Conservation (phyloP, 2,329 filamentous ascomycete species). For the Arthrobotrys pseudoclavata region DNA sequence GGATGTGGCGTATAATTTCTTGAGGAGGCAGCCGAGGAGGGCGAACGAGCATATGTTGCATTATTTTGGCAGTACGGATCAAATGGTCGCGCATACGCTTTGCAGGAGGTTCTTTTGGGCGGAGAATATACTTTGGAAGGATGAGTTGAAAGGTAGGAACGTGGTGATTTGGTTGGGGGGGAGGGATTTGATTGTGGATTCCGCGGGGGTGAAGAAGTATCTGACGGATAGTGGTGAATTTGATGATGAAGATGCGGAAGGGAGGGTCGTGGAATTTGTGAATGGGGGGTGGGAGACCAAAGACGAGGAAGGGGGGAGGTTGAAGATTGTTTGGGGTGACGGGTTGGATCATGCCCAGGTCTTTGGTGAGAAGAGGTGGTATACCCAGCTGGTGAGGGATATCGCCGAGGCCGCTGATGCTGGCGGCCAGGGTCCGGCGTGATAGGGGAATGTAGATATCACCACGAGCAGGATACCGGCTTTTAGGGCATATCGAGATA, state of each 20-base stretch:
- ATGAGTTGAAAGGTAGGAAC: conserved; percentile 69
- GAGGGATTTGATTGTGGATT: conserved; percentile 66
- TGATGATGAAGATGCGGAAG: conserved; percentile 61
- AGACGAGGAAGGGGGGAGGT: conserved; percentile 66
- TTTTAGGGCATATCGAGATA: conserved; percentile 9
- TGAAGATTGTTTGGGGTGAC: conserved; percentile 72
- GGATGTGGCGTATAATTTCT: conserved; percentile 76
- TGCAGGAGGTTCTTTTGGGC: conserved; percentile 74
- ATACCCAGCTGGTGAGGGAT: conserved; percentile 54
- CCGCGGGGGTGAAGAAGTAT: conserved; percentile 62
- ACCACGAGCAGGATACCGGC: background rate
- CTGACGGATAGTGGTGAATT: conserved; percentile 62
- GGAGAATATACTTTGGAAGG: conserved; percentile 74
- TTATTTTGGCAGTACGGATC: conserved; percentile 74
- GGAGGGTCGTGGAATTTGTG: conserved; percentile 62
- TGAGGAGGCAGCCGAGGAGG: conserved; percentile 66
- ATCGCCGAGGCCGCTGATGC: conserved; percentile 35
- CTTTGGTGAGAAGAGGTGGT: conserved; percentile 66
- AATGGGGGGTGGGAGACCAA: conserved; percentile 60
- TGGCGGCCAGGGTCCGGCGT: conserved; percentile 1
- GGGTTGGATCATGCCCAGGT: conserved; percentile 73
- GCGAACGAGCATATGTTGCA: conserved; percentile 74
- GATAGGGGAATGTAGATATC: conserved; percentile 8
- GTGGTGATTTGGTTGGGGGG: conserved; percentile 69
- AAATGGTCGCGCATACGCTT: conserved; percentile 73